Conservation (phyloP, 1,139 yeast genomes). For the Protomyces inundatus region DNA sequence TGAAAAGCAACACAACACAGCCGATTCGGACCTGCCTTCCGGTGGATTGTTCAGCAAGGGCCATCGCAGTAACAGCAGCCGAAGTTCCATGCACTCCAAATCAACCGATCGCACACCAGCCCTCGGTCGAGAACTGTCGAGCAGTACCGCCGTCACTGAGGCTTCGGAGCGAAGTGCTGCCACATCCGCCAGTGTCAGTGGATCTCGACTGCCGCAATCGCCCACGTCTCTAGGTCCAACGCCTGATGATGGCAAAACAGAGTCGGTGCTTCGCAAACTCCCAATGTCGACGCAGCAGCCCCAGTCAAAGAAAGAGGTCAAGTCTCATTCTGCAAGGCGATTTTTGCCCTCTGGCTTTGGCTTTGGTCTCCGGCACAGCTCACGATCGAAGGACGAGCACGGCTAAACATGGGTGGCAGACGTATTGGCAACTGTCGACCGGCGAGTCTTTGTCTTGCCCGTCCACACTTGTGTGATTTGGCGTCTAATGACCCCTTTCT, state of each 20-base stretch:
- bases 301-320: background rate
- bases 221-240: background rate
- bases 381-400: background rate
- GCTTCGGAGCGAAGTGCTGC: background rate
- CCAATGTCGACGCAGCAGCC: background rate
- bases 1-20: conserved; percentile 5
- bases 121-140: background rate
- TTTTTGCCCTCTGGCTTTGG: background rate
- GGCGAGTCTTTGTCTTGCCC: no score
- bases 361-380: background rate
- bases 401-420: background rate
- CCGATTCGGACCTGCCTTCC: background rate
- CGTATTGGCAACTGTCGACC: background rate
- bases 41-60: background rate
- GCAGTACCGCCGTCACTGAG: background rate
- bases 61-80: conserved; percentile 10
- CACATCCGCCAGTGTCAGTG: background rate
- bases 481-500: no score
- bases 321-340: background rate
- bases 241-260: no score
- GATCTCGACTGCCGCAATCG: background rate
- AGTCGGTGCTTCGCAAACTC: no score
- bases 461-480: no score
- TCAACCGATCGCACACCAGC: conserved; percentile 8
- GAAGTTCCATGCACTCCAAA: conserved; percentile 13